phyloP scores from a whole-genome alignment of 306 rosid species.

The Gleditsia sinensis region DNA sequence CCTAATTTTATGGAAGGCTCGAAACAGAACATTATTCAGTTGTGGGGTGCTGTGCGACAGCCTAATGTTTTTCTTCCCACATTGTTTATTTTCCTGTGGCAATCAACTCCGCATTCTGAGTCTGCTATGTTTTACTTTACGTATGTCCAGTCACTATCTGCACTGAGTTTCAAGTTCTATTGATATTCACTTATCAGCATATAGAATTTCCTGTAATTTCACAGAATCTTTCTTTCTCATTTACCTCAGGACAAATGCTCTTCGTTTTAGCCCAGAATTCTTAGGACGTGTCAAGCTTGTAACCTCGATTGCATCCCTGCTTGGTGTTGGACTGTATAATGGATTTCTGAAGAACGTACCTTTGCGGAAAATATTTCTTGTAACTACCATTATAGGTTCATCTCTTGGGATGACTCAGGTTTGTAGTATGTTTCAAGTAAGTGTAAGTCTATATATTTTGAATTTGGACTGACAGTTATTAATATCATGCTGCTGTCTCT shows the following conservation, averaged over 20 bases:
- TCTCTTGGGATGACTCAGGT: conserved; percentile 98
- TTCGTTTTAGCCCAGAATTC: conserved; percentile 89
- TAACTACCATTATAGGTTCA: conserved; percentile 71
- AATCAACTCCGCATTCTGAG: conserved; percentile 98
- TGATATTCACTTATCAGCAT: conserved; percentile 9
- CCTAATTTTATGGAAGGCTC: conserved; percentile 68
- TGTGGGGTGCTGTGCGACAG: conserved; percentile 79
- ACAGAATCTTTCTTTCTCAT: conserved; percentile 28
- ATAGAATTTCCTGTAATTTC: conserved; percentile 22
- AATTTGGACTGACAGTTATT: conserved; percentile 15
- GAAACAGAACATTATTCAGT: conserved; percentile 62
- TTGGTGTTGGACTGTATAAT: conserved; percentile 93
- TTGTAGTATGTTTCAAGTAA: conserved; percentile 23
- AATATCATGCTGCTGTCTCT: conserved; percentile 5
- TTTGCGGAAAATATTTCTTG: conserved; percentile 72
- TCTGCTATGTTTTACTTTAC: conserved; percentile 94
- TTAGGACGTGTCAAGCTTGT: conserved; percentile 96
- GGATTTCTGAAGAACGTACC: conserved; percentile 89
- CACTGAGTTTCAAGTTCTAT: conserved; percentile 14
- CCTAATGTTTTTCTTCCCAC: conserved; percentile 87
- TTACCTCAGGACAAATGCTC: conserved; percentile 83
- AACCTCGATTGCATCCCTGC: conserved; percentile 87
- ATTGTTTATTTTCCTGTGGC: conserved; percentile 94
- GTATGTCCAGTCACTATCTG: conserved; percentile 54
- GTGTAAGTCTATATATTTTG: not conserved